Evolutionary conservation across 805 yeast genomes (phyloP), one percentile per base, ranked within the genome.

Genomic region (Pichia insulana): DNA sequence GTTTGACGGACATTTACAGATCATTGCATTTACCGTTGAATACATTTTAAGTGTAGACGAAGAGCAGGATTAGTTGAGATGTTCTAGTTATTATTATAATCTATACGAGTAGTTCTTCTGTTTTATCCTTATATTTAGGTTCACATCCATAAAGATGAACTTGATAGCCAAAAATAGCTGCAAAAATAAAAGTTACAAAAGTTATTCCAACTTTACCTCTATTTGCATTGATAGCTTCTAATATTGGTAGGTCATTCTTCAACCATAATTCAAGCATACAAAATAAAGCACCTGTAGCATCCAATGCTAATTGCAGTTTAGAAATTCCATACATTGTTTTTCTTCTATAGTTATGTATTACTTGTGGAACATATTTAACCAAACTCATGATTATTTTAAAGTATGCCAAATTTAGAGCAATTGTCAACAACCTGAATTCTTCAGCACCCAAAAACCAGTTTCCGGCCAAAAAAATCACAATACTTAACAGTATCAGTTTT

Each of bases 1-100:
- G 11, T 63, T 78, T 49, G 72, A 71, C 43, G 65, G 70, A 25
- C 89, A 82, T 58, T 59, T 83, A 46, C 76, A 76, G 44, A 65
- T 74, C 20, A 65, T 75, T 34, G 78, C 76, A 1, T 77, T 76
- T 57, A 64, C 70, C 48, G 76, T 75, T 52, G 72, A 74, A 50
- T 76, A 73, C 49, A 59, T 74, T 44, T 69, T 62, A 48, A 66
- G 66, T 40, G 63, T 70, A 28, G 68, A 71, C 40, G 62, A 53
- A 18, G 43, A 27, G 3, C 42, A 36, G 3, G 57, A 54, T 26
- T 43, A 30, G 19, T 17, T 27, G 5, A 15, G 5, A 7, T 22
- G 5, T 22, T 22, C 8, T 28, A 4, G 5, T 28, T 11, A 28
- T 7, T 11, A 7, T 11, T 28, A 7, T 28, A 12, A 28, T 28